Base-by-base conservation (phyloP, 805 yeast species). In the Wickerhamiella bombiphila region DNA sequence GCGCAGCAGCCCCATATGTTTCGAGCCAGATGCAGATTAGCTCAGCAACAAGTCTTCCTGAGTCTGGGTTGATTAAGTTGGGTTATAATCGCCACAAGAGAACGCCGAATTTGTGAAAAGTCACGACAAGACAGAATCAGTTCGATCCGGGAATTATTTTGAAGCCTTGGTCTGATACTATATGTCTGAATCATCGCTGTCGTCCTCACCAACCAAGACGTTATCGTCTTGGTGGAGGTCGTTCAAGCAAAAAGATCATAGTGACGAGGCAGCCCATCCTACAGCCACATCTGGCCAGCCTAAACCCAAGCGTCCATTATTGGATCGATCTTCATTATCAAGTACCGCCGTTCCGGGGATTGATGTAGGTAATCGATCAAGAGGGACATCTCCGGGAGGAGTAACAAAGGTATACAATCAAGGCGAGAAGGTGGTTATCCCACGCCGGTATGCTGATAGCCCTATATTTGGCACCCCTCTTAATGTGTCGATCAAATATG, bases 391-490 rank as follows among this genome's bases (percentile, higher is more conserved):
- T 22, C 40, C 34, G 15, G 41, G 32, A 9, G 22, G 16, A 22
- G 32, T 39, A 5, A 24, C 26, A 24, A 9, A 24, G 13, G 42
- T 39, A 14, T 24, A 29, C 29, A 45, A 45, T 35, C 40, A 41
- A 24, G 47, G 49, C 34, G 36, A 29, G 30, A 38, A 29, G 19
- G 41, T 41, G 32, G 37, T 21, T 29, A 34, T 44, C 29, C 45
- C 47, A 19, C 29, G 37, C 8, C 40, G 45, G 34, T 44, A 44
- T 19, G 38, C 22, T 17, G 50, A 45, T 9, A 45, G 52, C 18
- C 56, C 68, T 50, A 74, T 91, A 40, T 79, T 91, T 66, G 96
- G 95, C 13, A 83, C 77, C 3, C 72, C 88, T 1, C 64, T 91
- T 24, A 70, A 69, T 8, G 68, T 69, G 20, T 81, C 94, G 13